A percentile compares a stretch with the other conserved stretches of the same genome.
Evolutionary conservation across 2,329 filamentous ascomycete species (phyloP).

Genomic region (Botryotinia globosa): DNA sequence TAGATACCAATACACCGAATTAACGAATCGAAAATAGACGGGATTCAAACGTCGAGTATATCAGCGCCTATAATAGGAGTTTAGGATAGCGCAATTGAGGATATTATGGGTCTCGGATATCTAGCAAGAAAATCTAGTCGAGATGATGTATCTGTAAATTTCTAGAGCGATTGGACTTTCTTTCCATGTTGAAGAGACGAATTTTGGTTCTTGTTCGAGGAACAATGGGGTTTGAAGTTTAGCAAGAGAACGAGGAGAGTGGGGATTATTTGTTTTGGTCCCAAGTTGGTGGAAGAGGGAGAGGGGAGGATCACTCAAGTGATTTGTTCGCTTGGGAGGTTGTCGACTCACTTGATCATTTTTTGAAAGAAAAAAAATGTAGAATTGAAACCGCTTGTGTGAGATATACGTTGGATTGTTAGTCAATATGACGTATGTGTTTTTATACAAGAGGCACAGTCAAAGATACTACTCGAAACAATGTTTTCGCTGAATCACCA

Average conservation of each 20-base stretch:
- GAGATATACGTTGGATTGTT: background rate
- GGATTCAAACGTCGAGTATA: background rate
- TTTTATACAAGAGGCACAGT: background rate
- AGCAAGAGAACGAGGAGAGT: background rate
- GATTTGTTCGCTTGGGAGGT: background rate
- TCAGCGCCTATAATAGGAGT: fast-evolving
- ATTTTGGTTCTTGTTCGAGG: background rate
- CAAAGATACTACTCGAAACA: background rate
- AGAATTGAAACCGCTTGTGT: background rate
- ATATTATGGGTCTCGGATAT: background rate
- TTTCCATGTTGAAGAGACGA: background rate
- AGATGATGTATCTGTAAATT: background rate
- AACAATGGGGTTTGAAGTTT: background rate
- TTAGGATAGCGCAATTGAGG: background rate
- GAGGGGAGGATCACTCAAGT: background rate
- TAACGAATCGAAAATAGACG: no score
- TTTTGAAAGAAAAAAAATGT: background rate
- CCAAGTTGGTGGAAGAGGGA: background rate
- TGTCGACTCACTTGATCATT: background rate
- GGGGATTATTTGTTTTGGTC: background rate
- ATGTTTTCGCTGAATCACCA: background rate
- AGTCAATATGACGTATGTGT: background rate
- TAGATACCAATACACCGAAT: background rate
- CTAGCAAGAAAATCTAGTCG: background rate
- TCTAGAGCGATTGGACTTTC: background rate